A percentile compares a stretch with the other conserved stretches of the same genome.
Conservation (phyloP, 495 filamentous ascomycete species). For the Tetracladium marchalianum region DNA sequence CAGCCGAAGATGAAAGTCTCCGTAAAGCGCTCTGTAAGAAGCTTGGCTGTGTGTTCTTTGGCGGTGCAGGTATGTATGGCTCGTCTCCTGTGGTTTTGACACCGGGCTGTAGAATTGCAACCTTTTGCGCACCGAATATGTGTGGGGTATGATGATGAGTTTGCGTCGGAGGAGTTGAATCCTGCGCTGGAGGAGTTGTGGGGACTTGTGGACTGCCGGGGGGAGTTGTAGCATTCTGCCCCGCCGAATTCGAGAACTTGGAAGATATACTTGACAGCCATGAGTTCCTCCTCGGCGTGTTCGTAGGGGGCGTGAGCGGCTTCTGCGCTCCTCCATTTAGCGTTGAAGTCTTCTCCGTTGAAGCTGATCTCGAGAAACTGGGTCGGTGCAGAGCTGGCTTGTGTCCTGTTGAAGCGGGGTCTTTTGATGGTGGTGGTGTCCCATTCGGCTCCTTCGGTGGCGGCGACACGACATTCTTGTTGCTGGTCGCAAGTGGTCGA, state of each 20-base stretch:
- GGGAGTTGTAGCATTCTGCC: conserved; percentile 28
- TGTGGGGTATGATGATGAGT: conserved; percentile 36
- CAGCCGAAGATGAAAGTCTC: conserved; percentile 64
- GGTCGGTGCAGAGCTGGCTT: conserved; percentile 23
- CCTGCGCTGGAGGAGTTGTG: conserved; percentile 10
- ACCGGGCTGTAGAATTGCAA: conserved; percentile 42
- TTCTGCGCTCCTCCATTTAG: conserved; percentile 27
- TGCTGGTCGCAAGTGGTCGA: neutral
- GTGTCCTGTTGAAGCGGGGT: neutral
- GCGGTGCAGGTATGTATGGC: conserved; percentile 58
- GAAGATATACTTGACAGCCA: conserved; percentile 92
- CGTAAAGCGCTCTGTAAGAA: conserved; percentile 77
- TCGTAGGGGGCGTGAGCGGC: conserved; percentile 17
- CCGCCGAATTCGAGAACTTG: conserved; percentile 65
- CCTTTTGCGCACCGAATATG: conserved; percentile 38
- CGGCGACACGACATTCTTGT: neutral
- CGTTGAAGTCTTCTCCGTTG: conserved; percentile 26
- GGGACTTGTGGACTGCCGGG: conserved; percentile 36
- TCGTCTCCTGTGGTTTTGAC: conserved; percentile 34
- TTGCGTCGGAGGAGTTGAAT: conserved; percentile 27
- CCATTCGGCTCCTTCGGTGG: no score
- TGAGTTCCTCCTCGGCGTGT: conserved; percentile 53
- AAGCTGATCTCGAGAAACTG: conserved; percentile 19
- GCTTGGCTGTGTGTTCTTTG: conserved; percentile 52
- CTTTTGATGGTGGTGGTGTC: neutral